A percentile compares a stretch with the other conserved stretches of the same genome.
Conservation (phyloP, 2,329 filamentous ascomycete genomes). For the Diplodia sapinea region DNA sequence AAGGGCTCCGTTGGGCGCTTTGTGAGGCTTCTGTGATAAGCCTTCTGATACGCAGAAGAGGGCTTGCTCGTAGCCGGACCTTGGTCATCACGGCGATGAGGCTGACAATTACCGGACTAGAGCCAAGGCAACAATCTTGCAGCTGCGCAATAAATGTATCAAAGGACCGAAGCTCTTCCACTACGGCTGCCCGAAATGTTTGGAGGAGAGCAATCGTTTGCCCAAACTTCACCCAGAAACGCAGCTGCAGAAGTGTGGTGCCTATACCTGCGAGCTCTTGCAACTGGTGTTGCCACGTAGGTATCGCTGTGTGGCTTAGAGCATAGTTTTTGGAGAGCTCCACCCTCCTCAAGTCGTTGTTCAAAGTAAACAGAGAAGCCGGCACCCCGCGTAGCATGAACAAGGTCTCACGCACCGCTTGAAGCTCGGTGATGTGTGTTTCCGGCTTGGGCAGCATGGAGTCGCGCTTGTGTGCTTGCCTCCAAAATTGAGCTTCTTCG, state of each 20-base stretch:
- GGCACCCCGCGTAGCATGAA: conserved; percentile 84
- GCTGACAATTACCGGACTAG: conserved; percentile 66
- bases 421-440: conserved; percentile 68
- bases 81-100: conserved; percentile 67
- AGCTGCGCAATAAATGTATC: conserved; percentile 64
- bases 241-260: conserved; percentile 54
- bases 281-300: conserved; percentile 48
- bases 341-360: conserved; percentile 38
- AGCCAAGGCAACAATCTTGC: conserved; percentile 65
- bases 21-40: conserved; percentile 55
- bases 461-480: conserved; percentile 27
- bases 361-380: conserved; percentile 69
- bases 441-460: conserved; percentile 4
- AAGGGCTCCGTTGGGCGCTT: conserved; percentile 55
- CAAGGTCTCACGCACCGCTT: conserved; percentile 76
- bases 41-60: conserved; percentile 65
- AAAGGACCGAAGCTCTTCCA: conserved; percentile 62
- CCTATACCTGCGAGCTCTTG: conserved; percentile 57
- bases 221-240: conserved; percentile 53
- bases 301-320: conserved; percentile 47
- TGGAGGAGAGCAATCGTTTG: conserved; percentile 60
- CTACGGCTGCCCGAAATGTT: conserved; percentile 70
- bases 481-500: conserved; percentile 57
- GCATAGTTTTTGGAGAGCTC: conserved; percentile 39
- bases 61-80: conserved; percentile 59